Conservation (phyloP, 768 basidiomycete genomes). For the Lactarius hengduanensis region DNA sequence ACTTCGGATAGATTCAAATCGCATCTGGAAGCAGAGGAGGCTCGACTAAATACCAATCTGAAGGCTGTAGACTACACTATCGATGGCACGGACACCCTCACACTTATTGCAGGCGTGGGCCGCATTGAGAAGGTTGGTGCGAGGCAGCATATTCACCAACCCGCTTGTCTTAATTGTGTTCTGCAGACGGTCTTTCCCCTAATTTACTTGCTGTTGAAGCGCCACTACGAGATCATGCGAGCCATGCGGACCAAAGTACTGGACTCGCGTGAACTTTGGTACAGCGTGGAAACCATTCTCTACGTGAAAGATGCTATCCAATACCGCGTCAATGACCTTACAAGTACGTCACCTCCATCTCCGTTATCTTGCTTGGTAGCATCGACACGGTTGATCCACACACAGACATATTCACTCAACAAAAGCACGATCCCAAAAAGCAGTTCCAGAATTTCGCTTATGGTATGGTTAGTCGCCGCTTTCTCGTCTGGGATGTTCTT, state of each 20-base stretch:
- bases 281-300: neutral
- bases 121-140: conserved; percentile 34
- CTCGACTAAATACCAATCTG: conserved; percentile 31
- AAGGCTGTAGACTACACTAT: conserved; percentile 33
- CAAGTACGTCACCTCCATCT: neutral
- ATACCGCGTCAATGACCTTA: conserved; percentile 14
- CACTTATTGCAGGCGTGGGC: conserved; percentile 32
- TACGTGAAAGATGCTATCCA: neutral
- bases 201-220: conserved; percentile 24
- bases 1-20: conserved; percentile 26
- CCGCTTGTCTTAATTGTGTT: neutral
- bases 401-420: conserved; percentile 29
- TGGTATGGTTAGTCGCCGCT: conserved; percentile 25
- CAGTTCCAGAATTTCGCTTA: conserved; percentile 31
- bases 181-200: conserved; percentile 25
- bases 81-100: conserved; percentile 35
- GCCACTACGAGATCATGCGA: conserved; percentile 29
- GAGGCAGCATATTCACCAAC: fast-evolving
- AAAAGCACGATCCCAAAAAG: conserved; percentile 24
- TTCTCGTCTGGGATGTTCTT: neutral
- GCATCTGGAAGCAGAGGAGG: conserved; percentile 32
- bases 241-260: conserved; percentile 14
- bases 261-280: conserved; percentile 5
- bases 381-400: neutral
- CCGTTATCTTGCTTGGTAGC: no score